phyloP scores from a whole-genome alignment of 2,329 filamentous ascomycete species.

The Hypoxylon sp. region DNA sequence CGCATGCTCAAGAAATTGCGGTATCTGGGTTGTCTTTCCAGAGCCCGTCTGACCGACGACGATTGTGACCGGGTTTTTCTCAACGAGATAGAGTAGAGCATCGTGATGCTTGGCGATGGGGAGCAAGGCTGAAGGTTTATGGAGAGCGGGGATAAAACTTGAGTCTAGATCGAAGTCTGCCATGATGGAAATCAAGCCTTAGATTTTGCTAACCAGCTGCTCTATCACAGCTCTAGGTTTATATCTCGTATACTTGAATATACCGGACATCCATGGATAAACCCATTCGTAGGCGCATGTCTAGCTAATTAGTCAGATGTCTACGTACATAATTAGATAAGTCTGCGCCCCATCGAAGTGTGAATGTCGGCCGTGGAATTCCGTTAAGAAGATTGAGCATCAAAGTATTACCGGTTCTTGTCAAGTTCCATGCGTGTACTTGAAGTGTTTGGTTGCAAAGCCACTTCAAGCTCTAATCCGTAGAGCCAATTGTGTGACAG shows the following conservation, averaged over 20 bases:
- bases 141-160: constrained; percentile 82
- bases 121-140: constrained; percentile 86
- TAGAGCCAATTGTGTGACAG: constrained; percentile 2
- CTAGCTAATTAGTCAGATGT: not conserved
- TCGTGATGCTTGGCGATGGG: constrained; percentile 89
- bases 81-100: constrained; percentile 85
- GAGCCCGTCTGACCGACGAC: constrained; percentile 95
- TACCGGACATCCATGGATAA: not conserved
- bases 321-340: not conserved
- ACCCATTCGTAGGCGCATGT: constrained; percentile 2
- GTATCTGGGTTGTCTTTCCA: constrained; percentile 95
- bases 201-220: constrained; percentile 15
- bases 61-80: constrained; percentile 86
- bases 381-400: not conserved
- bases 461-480: constrained; percentile 1
- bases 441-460: constrained; percentile 3
- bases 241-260: constrained; percentile 6
- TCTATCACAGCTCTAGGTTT: constrained; percentile 22
- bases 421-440: not conserved
- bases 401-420: not conserved
- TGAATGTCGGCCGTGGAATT: not conserved
- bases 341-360: not conserved
- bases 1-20: constrained; percentile 88
- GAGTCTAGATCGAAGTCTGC: constrained; percentile 70
- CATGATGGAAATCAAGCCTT: constrained; percentile 57